phyloP scores from a whole-genome alignment of 129 eudicot species.

The Apium graveolens region DNA sequence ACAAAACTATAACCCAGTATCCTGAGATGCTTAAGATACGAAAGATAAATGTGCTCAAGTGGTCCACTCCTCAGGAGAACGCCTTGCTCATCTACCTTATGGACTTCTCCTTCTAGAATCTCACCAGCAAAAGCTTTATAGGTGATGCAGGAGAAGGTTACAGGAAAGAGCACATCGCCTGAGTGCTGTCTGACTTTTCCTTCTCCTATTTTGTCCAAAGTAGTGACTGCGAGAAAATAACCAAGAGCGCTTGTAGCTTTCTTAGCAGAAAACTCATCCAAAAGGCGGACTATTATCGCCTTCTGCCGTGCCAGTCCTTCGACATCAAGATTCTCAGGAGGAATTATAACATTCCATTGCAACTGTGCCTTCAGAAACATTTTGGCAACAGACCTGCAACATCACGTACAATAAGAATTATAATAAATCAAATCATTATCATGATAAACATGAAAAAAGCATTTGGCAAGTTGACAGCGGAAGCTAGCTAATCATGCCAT shows the following conservation, averaged over 20 bases:
- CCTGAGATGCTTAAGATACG: conserved; percentile 42
- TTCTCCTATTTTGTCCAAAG: conserved; percentile 58
- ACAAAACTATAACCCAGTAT: conserved; percentile 51
- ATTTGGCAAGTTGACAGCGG: neutral
- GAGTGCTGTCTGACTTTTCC: conserved; percentile 58
- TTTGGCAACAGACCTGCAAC: conserved; percentile 17
- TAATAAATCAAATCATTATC: no score
- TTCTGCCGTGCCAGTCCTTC: conserved; percentile 65
- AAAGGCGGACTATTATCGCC: conserved; percentile 49
- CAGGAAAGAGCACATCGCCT: conserved; percentile 63
- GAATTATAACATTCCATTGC: conserved; percentile 73
- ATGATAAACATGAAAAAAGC: neutral
- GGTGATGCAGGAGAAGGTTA: conserved; percentile 53
- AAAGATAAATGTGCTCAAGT: conserved; percentile 45
- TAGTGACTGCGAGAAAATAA: conserved; percentile 53
- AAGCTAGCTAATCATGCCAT: neutral
- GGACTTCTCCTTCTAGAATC: conserved; percentile 46
- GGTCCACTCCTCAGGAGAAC: conserved; percentile 74
- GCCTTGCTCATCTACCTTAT: conserved; percentile 55
- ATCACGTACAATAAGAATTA: neutral
- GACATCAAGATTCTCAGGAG: conserved; percentile 49
- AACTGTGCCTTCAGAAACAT: conserved; percentile 65
- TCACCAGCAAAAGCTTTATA: conserved; percentile 64
- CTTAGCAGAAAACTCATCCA: conserved; percentile 59
- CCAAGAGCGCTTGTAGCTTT: conserved; percentile 63